Percentiles rank a stretch among this genome's conserved stretches.
Conservation (phyloP, 2,329 filamentous ascomycete genomes). For the Talaromyces piceae region DNA sequence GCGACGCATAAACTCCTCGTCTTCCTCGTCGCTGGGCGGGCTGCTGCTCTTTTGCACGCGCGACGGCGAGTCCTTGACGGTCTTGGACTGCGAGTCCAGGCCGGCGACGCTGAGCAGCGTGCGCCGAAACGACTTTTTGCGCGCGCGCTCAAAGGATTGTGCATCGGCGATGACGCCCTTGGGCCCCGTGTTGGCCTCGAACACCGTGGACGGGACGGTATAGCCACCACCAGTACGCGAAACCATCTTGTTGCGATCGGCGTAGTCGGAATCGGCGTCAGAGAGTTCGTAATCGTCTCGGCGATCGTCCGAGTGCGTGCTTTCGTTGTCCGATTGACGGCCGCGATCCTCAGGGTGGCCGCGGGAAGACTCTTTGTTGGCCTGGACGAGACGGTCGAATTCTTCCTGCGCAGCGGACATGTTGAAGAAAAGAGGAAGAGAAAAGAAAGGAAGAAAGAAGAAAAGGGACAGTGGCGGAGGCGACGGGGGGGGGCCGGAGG, state of each 20-base stretch:
- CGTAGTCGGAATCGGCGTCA: slow-evolving; percentile 25
- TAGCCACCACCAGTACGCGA: slow-evolving; percentile 31
- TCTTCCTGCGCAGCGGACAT: slow-evolving; percentile 42
- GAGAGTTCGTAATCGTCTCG: slow-evolving; percentile 23
- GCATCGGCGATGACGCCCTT: slow-evolving; percentile 47
- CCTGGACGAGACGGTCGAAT: slow-evolving; percentile 36
- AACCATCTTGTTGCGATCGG: slow-evolving; percentile 30
- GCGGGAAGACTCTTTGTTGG: slow-evolving; percentile 26
- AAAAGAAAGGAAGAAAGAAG: background rate
- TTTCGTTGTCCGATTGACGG: slow-evolving; percentile 24
- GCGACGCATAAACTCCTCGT: slow-evolving; percentile 71
- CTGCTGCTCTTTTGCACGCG: slow-evolving; percentile 6
- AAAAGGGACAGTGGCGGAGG: background rate
- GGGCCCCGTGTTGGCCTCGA: slow-evolving; percentile 44
- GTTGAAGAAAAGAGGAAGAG: slow-evolving; percentile 19
- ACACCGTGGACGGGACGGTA: slow-evolving; percentile 38
- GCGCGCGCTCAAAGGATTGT: slow-evolving; percentile 42
- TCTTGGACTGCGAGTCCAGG: slow-evolving; percentile 21
- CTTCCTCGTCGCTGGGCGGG: slow-evolving; percentile 35
- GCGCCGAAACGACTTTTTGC: slow-evolving; percentile 40
- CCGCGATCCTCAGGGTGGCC: slow-evolving; percentile 39
- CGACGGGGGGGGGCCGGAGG: background rate
- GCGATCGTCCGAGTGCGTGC: slow-evolving; percentile 20
- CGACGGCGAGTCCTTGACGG: slow-evolving; percentile 14
- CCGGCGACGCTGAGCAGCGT: slow-evolving; percentile 33